A percentile compares a stretch with the other conserved stretches of the same genome.
phyloP scores from a whole-genome alignment of 257 asterid genomes.

The Nyctanthes arbortristis region DNA sequence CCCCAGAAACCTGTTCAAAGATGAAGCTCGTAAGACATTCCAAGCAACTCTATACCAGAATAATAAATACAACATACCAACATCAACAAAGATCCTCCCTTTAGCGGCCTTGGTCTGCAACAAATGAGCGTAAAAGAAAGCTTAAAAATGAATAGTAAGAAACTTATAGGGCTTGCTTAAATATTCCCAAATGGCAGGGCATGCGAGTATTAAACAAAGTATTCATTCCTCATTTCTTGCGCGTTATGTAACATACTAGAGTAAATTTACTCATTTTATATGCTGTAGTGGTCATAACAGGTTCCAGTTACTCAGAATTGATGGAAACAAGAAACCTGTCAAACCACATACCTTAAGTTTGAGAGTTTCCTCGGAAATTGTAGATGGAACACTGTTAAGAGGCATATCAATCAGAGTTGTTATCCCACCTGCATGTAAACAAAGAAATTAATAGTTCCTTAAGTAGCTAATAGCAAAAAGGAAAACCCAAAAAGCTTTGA shows the following conservation, averaged over 20 bases:
- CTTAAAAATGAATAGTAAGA: constrained; percentile 7
- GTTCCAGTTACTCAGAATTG: neutral
- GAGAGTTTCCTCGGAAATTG: constrained; percentile 83
- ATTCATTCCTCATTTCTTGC: neutral
- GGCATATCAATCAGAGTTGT: constrained; percentile 98
- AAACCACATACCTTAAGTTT: constrained; percentile 64
- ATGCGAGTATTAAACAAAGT: neutral
- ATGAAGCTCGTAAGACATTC: constrained; percentile 6
- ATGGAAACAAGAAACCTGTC: neutral
- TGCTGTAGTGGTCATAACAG: neutral
- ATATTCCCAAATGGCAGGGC: neutral
- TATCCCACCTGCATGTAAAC: constrained; percentile 69
- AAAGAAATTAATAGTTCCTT: constrained; percentile 8
- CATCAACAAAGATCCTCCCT: constrained; percentile 85
- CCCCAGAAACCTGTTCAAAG: constrained; percentile 89
- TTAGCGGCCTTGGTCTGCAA: constrained; percentile 73
- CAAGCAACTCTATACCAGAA: constrained; percentile 1
- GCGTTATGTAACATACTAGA: neutral
- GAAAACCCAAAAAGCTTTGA: neutral
- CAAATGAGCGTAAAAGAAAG: constrained; percentile 9
- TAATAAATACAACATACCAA: constrained; percentile 56
- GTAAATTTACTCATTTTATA: neutral
- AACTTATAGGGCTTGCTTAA: neutral
- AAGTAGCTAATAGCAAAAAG: neutral
- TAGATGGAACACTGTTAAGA: constrained; percentile 81